Evolutionary conservation across 768 basidiomycete genomes (phyloP).

Genomic region (Exidia glandulosa): DNA sequence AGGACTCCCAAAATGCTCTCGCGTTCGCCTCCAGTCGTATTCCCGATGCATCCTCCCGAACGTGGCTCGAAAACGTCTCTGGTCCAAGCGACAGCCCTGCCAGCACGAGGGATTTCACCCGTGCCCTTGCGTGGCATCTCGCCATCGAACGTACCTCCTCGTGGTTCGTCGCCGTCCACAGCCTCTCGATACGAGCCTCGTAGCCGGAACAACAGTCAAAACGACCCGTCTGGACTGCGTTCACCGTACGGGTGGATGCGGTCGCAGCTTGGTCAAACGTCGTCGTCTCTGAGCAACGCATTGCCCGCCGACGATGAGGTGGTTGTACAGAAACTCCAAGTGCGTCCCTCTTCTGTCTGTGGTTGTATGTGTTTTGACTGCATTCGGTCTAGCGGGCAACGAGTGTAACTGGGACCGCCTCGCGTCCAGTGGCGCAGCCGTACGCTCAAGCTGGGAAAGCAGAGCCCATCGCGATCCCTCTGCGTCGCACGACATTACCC

Average conservation of each 20-base stretch:
- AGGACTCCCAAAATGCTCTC: background rate
- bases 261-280: too few species aligned
- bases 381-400: background rate
- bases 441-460: background rate
- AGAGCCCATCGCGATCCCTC: background rate
- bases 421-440: background rate
- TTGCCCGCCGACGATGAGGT: background rate
- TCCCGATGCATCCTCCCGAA: background rate
- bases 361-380: background rate
- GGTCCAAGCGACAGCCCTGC: background rate
- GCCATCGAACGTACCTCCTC: background rate
- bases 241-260: background rate
- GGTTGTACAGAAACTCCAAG: background rate
- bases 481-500: background rate
- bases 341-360: background rate
- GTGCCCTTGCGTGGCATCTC: background rate
- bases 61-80: background rate
- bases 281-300: background rate
- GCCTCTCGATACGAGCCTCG: background rate
- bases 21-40: background rate
- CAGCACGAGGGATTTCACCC: background rate
- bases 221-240: background rate
- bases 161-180: background rate
- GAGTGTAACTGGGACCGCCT: background rate
- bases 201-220: background rate